phyloP scores from a whole-genome alignment of 139 green algal genomes.

The Haematococcus lacustris region DNA sequence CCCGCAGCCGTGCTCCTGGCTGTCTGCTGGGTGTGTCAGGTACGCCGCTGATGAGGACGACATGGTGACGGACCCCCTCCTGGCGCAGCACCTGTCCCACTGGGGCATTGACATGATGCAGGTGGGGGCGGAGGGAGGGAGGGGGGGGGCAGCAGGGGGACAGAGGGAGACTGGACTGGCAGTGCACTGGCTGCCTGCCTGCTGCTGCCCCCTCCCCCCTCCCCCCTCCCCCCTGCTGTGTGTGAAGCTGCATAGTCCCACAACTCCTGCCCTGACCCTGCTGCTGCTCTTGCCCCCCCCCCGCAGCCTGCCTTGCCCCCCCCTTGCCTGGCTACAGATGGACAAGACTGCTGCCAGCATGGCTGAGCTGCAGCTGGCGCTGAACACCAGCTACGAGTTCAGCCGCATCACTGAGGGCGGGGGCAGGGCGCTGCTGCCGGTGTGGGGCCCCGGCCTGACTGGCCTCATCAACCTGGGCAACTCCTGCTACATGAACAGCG shows the following conservation, averaged over 20 bases:
- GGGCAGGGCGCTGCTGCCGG: conserved; percentile 47
- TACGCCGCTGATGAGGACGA: conserved; percentile 87
- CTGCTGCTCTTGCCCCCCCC: too few species aligned
- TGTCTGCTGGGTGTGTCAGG: conserved; percentile 58
- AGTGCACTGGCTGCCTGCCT: too few species aligned
- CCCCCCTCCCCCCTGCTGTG: too few species aligned
- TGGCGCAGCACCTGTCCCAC: conserved; percentile 82
- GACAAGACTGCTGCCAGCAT: conserved; percentile 97
- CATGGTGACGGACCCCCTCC: conserved; percentile 84
- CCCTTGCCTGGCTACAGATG: conserved; percentile 48
- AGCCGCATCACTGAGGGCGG: conserved; percentile 86
- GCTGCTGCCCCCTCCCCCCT: too few species aligned
- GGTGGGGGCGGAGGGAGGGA: conserved; percentile 20
- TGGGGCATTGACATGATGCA: conserved; percentile 97
- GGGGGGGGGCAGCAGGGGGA: too few species aligned
- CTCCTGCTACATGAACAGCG: conserved; percentile 92
- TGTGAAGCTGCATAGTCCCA: too few species aligned
- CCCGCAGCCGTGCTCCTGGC: too few species aligned
- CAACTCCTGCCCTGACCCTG: too few species aligned
- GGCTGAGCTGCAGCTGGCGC: conserved; percentile 83
- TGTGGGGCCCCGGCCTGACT: conserved; percentile 71
- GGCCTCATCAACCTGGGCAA: conserved; percentile 97
- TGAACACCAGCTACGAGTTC: conserved; percentile 88
- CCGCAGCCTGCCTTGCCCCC: too few species aligned
- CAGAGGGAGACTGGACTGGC: too few species aligned